Percentiles rank a stretch among this genome's conserved stretches.
Conservation (phyloP, 2,329 filamentous ascomycete genomes). For the Colletotrichum eleusines region DNA sequence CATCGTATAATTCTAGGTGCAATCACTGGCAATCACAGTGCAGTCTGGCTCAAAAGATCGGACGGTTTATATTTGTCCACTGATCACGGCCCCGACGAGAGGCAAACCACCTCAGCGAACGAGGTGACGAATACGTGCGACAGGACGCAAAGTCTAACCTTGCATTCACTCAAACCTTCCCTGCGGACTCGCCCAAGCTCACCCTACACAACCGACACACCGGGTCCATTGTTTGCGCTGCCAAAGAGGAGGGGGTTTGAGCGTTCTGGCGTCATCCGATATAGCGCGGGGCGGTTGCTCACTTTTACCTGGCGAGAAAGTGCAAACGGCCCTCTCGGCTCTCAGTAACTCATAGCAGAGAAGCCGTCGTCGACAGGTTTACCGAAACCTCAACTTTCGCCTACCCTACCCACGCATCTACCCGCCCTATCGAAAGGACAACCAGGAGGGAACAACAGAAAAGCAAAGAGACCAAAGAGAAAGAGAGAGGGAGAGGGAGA, state of each 20-base stretch:
- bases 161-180: background rate
- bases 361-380: background rate
- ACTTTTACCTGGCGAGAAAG: background rate
- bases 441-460: background rate
- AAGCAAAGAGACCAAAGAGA: background rate
- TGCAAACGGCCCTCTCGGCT: too few relatives aligned
- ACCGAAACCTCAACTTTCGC: background rate
- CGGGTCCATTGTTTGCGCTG: background rate
- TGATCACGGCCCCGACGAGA: background rate
- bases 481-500: background rate
- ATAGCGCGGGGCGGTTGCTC: constrained; percentile 30
- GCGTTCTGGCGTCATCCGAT: constrained; percentile 36
- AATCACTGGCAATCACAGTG: constrained; percentile 2
- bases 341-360: background rate
- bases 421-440: background rate
- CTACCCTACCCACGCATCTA: background rate
- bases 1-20: background rate
- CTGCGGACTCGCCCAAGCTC: background rate
- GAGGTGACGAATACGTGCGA: constrained; percentile 33
- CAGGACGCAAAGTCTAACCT: constrained; percentile 33
- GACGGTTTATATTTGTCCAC: background rate
- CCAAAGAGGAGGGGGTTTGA: constrained; percentile 11
- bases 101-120: background rate
- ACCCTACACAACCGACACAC: background rate
- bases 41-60: background rate